Evolutionary conservation across 148 eudicot species (phyloP).

Genomic region (Persicaria tinctoria): DNA sequence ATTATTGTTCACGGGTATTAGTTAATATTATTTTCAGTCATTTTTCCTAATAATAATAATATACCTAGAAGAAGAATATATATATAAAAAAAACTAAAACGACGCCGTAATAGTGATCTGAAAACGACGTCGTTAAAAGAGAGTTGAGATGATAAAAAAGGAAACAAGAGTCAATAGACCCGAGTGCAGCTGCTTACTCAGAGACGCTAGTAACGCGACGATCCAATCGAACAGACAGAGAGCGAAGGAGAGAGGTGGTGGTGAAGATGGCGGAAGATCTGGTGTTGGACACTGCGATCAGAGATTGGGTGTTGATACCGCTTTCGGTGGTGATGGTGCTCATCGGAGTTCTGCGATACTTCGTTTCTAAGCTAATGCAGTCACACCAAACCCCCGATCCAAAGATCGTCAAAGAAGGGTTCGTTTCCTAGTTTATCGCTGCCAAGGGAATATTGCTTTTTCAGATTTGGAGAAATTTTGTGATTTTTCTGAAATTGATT

Average conservation of each 20-base stretch:
- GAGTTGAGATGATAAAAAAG: not conserved
- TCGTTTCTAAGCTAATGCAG: constrained; percentile 91
- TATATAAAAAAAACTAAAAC: too few species aligned
- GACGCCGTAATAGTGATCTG: not conserved
- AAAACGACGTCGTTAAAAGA: not conserved
- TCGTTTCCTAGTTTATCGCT: not conserved
- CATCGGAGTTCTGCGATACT: constrained; percentile 89
- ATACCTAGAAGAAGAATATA: too few species aligned
- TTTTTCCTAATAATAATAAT: too few species aligned
- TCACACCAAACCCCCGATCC: constrained; percentile 64
- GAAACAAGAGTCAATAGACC: not conserved
- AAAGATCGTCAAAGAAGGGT: constrained; percentile 98
- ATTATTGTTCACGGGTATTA: too few species aligned
- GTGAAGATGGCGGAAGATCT: constrained; percentile 81
- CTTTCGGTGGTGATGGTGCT: constrained; percentile 87
- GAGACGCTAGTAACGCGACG: not conserved
- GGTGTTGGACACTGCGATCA: constrained; percentile 85
- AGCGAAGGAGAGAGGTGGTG: constrained; percentile 8
- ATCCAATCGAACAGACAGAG: constrained; percentile 3
- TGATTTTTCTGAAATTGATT: not conserved
- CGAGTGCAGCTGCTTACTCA: not conserved
- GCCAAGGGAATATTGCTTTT: not conserved
- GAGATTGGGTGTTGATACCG: constrained; percentile 94
- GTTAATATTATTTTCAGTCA: too few species aligned
- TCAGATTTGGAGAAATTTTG: not conserved